Evolutionary conservation across 495 filamentous ascomycete genomes (phyloP).

Genomic region (Aspergillus hancockii): DNA sequence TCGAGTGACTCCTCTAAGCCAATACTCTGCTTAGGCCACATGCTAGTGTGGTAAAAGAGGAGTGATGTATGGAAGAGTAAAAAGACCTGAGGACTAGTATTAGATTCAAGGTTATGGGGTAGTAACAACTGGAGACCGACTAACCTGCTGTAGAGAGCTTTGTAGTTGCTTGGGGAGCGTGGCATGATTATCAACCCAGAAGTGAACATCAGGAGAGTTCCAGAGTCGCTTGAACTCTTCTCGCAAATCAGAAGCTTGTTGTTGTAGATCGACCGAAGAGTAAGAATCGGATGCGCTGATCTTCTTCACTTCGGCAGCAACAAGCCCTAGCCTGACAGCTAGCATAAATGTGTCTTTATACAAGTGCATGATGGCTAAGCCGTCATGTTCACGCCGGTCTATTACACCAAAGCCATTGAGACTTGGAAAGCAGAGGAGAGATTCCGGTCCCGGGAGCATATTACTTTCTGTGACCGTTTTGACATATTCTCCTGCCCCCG

Average conservation of each 20-base stretch:
- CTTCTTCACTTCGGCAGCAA: constrained; percentile 40
- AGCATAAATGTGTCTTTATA: constrained; percentile 46
- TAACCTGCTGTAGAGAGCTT: constrained; percentile 50
- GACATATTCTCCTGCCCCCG: constrained; percentile 53
- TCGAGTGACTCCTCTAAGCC: constrained; percentile 33
- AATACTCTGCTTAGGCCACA: constrained; percentile 49
- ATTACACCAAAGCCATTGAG: constrained; percentile 32
- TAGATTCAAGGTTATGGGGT: constrained; percentile 3
- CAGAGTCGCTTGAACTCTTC: constrained; percentile 43
- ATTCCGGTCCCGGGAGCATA: constrained; percentile 46
- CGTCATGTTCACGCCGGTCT: constrained; percentile 37
- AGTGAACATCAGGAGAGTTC: constrained; percentile 39
- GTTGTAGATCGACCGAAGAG: constrained; percentile 19
- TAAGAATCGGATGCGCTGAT: constrained; percentile 22
- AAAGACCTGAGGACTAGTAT: constrained; percentile 30
- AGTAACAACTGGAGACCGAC: constrained; percentile 16
- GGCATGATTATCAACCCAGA: constrained; percentile 37
- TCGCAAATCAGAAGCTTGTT: constrained; percentile 34
- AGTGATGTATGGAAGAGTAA: constrained; percentile 51
- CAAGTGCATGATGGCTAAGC: constrained; percentile 42
- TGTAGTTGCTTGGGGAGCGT: constrained; percentile 41
- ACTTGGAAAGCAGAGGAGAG: constrained; percentile 33
- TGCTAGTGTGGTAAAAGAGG: constrained; percentile 52
- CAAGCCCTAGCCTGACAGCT: constrained; percentile 41
- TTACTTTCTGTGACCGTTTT: constrained; percentile 47